Percentiles rank a stretch among this genome's conserved stretches.
Evolutionary conservation across 2,329 filamentous ascomycete species (phyloP).

Genomic region (Talaromyces marneffei): DNA sequence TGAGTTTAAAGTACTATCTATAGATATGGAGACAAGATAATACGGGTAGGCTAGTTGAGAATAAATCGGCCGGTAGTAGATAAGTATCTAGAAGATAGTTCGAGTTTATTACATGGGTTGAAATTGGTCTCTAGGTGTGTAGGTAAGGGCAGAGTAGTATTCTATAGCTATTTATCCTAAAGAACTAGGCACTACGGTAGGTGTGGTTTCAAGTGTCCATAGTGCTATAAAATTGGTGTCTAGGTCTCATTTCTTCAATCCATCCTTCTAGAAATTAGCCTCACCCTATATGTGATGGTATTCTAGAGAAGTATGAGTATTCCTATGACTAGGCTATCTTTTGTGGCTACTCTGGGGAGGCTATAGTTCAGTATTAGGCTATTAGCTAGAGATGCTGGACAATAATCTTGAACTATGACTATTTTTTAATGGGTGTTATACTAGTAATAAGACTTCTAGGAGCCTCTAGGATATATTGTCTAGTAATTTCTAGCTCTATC

Average conservation of each 20-base stretch:
- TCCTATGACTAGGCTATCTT: not conserved
- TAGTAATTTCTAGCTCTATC: not conserved
- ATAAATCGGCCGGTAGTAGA: too few relatives aligned
- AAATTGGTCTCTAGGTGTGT: too few relatives aligned
- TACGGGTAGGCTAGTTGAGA: too few relatives aligned
- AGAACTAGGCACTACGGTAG: too few relatives aligned
- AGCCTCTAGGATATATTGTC: not conserved
- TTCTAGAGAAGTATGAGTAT: not conserved
- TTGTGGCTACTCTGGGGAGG: too few relatives aligned
- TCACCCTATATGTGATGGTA: not conserved
- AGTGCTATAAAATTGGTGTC: not conserved
- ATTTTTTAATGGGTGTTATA: not conserved
- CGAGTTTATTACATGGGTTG: too few relatives aligned
- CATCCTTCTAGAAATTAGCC: not conserved
- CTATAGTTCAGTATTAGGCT: not conserved
- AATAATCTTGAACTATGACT: not conserved
- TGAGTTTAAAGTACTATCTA: too few relatives aligned
- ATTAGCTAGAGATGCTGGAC: not conserved
- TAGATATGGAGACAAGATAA: too few relatives aligned
- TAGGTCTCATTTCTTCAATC: not conserved
- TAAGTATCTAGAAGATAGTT: too few relatives aligned
- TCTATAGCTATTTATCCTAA: too few relatives aligned
- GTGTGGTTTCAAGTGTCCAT: too few relatives aligned
- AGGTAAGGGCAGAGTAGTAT: too few relatives aligned
- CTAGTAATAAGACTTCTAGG: not conserved